Conservation (phyloP, 2,329 filamentous ascomycete genomes). For the Pseudocercospora fijiensis region DNA sequence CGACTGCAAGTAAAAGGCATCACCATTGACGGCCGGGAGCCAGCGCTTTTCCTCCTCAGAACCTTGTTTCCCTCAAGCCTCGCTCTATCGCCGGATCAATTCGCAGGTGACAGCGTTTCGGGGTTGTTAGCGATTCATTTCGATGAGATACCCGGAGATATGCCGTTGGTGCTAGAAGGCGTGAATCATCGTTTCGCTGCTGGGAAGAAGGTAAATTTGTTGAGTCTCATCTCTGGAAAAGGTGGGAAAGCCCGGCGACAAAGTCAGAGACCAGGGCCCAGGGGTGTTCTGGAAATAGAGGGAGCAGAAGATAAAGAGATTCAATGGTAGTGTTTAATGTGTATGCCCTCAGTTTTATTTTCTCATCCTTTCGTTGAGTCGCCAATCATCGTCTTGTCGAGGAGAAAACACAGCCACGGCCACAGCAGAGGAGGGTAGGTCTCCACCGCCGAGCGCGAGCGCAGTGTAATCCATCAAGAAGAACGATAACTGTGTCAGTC, state of each 20-base stretch:
- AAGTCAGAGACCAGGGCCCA: neutral
- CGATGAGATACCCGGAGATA: conserved; percentile 20
- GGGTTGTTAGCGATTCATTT: conserved; percentile 18
- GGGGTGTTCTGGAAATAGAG: conserved; percentile 5
- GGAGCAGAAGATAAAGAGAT: conserved; percentile 4
- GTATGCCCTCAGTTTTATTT: neutral
- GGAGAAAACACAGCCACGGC: neutral
- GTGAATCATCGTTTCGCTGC: conserved; percentile 20
- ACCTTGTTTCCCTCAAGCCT: conserved; percentile 18
- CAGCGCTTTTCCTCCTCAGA: conserved; percentile 17
- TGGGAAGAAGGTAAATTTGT: conserved; percentile 13
- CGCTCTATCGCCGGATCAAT: conserved; percentile 7
- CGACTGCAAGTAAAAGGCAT: conserved; percentile 13
- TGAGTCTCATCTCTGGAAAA: conserved; percentile 3
- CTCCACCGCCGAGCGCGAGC: neutral
- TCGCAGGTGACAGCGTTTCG: conserved; percentile 15
- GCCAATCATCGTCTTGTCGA: neutral
- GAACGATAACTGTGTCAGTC: neutral
- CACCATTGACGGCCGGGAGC: conserved; percentile 17
- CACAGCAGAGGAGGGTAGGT: neutral
- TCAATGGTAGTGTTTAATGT: conserved; percentile 8
- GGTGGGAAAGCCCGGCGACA: neutral
- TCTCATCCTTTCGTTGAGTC: neutral
- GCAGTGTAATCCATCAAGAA: too few relatives aligned
- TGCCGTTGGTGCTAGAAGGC: conserved; percentile 15